phyloP scores from a whole-genome alignment of 1,284 basidiomycete species.

The Rhodotorula sp. region DNA sequence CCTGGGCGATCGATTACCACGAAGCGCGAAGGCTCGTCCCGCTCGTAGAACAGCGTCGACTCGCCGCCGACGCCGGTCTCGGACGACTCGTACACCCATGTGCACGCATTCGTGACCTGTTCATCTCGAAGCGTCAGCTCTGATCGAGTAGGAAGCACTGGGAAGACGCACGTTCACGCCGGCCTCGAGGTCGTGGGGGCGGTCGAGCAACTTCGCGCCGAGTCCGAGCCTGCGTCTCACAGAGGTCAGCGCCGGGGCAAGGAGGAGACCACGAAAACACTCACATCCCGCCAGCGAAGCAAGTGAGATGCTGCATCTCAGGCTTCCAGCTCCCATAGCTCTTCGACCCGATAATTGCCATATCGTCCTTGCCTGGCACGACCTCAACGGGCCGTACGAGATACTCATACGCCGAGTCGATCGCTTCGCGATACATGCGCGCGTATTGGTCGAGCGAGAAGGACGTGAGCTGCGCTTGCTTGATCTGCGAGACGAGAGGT shows the following conservation, averaged over 20 bases:
- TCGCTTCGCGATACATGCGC: conserved; percentile 53
- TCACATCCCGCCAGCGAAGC: conserved; percentile 57
- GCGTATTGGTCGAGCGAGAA: conserved; percentile 48
- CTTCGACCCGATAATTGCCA: conserved; percentile 45
- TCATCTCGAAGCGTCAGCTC: background rate
- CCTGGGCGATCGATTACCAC: conserved; percentile 25
- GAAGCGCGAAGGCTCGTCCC: conserved; percentile 41
- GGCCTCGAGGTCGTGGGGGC: conserved; percentile 51
- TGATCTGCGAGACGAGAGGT: conserved; percentile 25
- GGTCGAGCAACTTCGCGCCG: conserved; percentile 53
- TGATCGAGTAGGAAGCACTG: background rate
- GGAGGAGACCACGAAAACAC: background rate
- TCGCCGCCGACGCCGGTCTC: conserved; percentile 52
- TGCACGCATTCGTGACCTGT: conserved; percentile 54
- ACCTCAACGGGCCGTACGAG: conserved; percentile 51
- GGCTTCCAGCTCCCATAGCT: conserved; percentile 24
- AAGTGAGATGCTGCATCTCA: conserved; percentile 51
- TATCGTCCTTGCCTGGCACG: conserved; percentile 49
- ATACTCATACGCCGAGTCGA: conserved; percentile 52
- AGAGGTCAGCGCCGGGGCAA: no score
- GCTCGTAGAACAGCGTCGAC: conserved; percentile 47
- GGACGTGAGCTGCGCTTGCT: conserved; percentile 36
- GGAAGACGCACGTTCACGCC: conserved; percentile 31
- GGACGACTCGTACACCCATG: conserved; percentile 53
- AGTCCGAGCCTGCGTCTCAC: conserved; percentile 52